Evolutionary conservation across 768 basidiomycete species (phyloP).

Genomic region (Rhizopogon vinicolor): DNA sequence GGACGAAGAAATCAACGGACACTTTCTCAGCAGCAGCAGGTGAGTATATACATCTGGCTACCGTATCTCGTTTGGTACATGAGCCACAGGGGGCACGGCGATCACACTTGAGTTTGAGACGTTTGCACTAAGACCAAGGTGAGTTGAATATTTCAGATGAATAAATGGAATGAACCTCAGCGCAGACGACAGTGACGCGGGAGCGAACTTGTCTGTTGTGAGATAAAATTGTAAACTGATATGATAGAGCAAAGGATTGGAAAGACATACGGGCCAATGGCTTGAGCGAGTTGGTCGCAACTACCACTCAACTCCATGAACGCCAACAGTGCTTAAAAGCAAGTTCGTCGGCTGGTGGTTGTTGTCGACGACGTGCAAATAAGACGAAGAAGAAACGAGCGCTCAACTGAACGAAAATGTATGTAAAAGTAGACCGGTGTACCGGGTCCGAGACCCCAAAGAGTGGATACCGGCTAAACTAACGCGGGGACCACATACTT

Average conservation of each 20-base stretch:
- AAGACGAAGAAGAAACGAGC: neutral
- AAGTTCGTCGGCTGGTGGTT: neutral
- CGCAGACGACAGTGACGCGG: constrained; percentile 76
- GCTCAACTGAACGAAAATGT: neutral
- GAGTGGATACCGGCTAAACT: neutral
- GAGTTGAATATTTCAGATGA: neutral
- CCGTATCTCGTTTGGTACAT: constrained; percentile 76
- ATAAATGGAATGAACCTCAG: constrained; percentile 48
- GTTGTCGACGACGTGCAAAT: neutral
- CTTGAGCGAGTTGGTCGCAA: neutral
- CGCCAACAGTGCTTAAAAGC: neutral
- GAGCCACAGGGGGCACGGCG: constrained; percentile 71
- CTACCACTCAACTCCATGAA: neutral
- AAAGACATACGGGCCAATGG: constrained; percentile 26
- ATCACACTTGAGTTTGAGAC: constrained; percentile 84
- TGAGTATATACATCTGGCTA: constrained; percentile 69
- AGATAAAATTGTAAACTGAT: constrained; percentile 2
- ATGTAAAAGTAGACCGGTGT: neutral
- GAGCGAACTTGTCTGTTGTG: constrained; percentile 60
- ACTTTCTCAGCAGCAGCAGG: constrained; percentile 85
- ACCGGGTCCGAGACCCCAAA: neutral
- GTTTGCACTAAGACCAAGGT: constrained; percentile 62
- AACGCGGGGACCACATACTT: too few relatives aligned
- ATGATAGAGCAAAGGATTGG: neutral
- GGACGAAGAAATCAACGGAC: constrained; percentile 33